phyloP scores from a whole-genome alignment of 139 green algal genomes.

The Chlamydomonas incerta region DNA sequence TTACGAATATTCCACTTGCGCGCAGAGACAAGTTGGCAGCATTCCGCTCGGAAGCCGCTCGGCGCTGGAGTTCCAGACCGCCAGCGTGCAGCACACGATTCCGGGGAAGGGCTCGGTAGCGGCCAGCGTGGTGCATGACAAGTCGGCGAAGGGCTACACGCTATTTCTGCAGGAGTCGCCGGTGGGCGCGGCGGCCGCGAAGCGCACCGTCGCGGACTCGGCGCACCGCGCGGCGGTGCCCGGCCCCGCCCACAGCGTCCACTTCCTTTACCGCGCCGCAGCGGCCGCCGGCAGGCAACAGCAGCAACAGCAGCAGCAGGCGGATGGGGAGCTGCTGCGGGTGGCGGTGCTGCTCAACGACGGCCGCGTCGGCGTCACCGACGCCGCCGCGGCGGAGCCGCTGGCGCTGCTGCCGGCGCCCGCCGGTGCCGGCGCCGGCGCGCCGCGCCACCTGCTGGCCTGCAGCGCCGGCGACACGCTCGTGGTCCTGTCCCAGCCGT shows the following conservation, averaged over 20 bases:
- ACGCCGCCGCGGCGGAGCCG: neutral
- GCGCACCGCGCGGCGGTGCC: neutral
- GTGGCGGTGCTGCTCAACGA: conserved; percentile 6
- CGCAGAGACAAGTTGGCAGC: conserved; percentile 22
- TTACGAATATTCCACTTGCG: neutral
- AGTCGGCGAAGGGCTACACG: neutral
- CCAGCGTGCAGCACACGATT: neutral
- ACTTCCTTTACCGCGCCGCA: neutral
- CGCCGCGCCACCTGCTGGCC: neutral
- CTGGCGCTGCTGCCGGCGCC: neutral
- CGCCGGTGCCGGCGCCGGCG: neutral
- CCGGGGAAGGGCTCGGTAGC: neutral
- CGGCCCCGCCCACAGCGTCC: conserved; percentile 1
- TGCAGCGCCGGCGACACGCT: neutral
- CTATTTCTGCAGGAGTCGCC: conserved; percentile 15
- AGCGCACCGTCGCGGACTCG: neutral
- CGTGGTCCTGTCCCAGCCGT: neutral
- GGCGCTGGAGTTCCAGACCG: conserved; percentile 1
- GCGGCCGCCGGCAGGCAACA: neutral
- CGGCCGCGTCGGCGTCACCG: neutral
- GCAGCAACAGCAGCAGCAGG: neutral
- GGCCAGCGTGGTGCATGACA: conserved; percentile 6
- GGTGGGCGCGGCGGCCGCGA: neutral
- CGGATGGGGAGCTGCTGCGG: neutral
- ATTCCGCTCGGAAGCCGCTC: neutral